These are phyloP conservation scores for Lactifluus hygrophoroides DNA, from an alignment of 768 basidiomycete genomes.

Conservation along the genomic window DNA sequence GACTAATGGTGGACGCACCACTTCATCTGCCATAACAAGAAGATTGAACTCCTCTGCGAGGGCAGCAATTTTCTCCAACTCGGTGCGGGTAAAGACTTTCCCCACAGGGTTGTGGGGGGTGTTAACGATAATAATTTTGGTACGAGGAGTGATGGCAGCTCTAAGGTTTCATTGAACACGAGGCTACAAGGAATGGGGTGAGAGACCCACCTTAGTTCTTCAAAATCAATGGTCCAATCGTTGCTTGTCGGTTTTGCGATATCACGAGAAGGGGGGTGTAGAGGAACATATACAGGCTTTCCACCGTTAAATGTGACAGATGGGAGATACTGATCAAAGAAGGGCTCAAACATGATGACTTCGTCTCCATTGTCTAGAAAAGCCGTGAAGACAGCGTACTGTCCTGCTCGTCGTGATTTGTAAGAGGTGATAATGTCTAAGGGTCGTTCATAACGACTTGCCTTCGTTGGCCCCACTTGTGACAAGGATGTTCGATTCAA, in stretches of 20 bases:
- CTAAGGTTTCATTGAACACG: conserved; percentile 30
- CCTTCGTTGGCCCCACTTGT: conserved; percentile 98
- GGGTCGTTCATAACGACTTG: conserved; percentile 25
- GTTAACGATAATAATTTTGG: conserved; percentile 93
- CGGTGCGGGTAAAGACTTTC: conserved; percentile 82
- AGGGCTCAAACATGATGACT: conserved; percentile 98
- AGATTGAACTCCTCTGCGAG: conserved; percentile 90
- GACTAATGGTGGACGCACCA: conserved; percentile 45
- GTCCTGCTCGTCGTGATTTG: conserved; percentile 41
- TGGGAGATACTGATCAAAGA: conserved; percentile 93
- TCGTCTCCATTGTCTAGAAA: conserved; percentile 91
- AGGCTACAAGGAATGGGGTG: not conserved
- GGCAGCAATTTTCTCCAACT: conserved; percentile 78
- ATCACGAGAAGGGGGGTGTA: conserved; percentile 69
- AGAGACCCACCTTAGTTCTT: conserved; percentile 66
- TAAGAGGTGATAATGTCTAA: conserved; percentile 6
- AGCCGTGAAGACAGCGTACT: conserved; percentile 89
- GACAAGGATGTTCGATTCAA: conserved; percentile 84
- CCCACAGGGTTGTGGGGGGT: conserved; percentile 99
- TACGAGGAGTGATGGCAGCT: conserved; percentile 74
- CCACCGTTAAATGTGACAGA: conserved; percentile 93
- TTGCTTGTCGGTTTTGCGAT: conserved; percentile 44
- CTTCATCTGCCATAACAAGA: conserved; percentile 92
- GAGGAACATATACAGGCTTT: conserved; percentile 86
- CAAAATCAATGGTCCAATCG: conserved; percentile 88